A percentile compares a stretch with the other conserved stretches of the same genome.
Conservation (phyloP, 805 yeast genomes). For the Pichia insulana region DNA sequence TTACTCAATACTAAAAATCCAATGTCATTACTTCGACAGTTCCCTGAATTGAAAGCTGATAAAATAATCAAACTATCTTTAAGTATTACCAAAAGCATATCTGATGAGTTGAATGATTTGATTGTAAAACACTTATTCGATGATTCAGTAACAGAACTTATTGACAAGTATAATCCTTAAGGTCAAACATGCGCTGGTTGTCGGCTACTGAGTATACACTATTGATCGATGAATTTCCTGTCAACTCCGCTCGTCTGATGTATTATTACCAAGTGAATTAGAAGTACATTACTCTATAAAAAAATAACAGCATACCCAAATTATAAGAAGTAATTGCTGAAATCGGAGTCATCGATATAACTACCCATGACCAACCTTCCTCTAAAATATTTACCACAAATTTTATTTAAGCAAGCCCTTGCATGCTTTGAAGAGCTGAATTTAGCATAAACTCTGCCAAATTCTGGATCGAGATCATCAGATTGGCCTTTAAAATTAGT, state of each 20-base stretch:
- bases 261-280: too few species aligned
- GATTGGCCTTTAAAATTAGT: slow-evolving; percentile 27
- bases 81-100: slow-evolving; percentile 70
- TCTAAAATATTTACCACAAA: slow-evolving; percentile 61
- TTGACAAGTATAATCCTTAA: slow-evolving; percentile 14
- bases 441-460: slow-evolving; percentile 66
- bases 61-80: slow-evolving; percentile 72
- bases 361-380: slow-evolving; percentile 63
- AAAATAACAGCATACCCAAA: too few species aligned
- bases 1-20: slow-evolving; percentile 59
- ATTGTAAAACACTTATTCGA: slow-evolving; percentile 59
- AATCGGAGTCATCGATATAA: slow-evolving; percentile 53
- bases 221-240: too few species aligned
- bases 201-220: too few species aligned
- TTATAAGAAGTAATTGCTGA: slow-evolving; percentile 24
- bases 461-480: slow-evolving; percentile 44
- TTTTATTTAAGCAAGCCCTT: slow-evolving; percentile 38
- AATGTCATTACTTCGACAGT: slow-evolving; percentile 62
- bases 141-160: slow-evolving; percentile 24
- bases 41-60: slow-evolving; percentile 63
- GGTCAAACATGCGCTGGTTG: too few species aligned
- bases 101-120: slow-evolving; percentile 54
- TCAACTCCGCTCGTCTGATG: too few species aligned
- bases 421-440: slow-evolving; percentile 48
- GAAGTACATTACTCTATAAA: too few species aligned